Percentiles rank a stretch among this genome's conserved stretches.
phyloP scores from a whole-genome alignment of 2,329 filamentous ascomycete species.

The Escovopsis weberi region DNA sequence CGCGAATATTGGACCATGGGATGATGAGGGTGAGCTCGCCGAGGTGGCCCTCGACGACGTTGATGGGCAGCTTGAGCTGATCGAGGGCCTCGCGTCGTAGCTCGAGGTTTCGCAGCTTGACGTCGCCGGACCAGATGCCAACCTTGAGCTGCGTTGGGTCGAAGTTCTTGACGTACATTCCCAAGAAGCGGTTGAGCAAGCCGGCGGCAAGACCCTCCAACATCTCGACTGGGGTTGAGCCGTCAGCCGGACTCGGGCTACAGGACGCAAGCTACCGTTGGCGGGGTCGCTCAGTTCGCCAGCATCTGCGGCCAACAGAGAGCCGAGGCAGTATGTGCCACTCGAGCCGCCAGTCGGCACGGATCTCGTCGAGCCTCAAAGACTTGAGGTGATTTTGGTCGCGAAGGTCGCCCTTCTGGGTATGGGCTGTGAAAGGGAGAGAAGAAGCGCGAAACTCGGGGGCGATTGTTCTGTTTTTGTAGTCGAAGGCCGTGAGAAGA shows the following conservation, averaged over 20 bases:
- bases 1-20: slow-evolving; percentile 92
- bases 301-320: slow-evolving; percentile 7
- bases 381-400: background rate
- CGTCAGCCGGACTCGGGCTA: slow-evolving; percentile 58
- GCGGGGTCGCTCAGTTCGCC: slow-evolving; percentile 6
- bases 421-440: too few relatives aligned
- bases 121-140: slow-evolving; percentile 97
- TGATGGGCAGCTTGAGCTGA: slow-evolving; percentile 89
- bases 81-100: slow-evolving; percentile 89
- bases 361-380: background rate
- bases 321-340: too few relatives aligned
- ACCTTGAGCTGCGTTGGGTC: slow-evolving; percentile 96
- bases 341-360: slow-evolving; percentile 1
- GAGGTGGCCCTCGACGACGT: slow-evolving; percentile 89
- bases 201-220: slow-evolving; percentile 94
- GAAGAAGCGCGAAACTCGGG: background rate
- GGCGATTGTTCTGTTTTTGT: background rate
- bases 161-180: slow-evolving; percentile 99
- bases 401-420: too few relatives aligned
- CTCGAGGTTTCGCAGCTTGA: slow-evolving; percentile 86
- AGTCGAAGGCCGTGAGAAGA: background rate
- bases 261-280: slow-evolving; percentile 6
- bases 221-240: slow-evolving; percentile 53
- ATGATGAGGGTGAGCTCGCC: slow-evolving; percentile 85
- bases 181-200: slow-evolving; percentile 96